Percentiles rank a stretch among this genome's conserved stretches.
Evolutionary conservation across 2,329 filamentous ascomycete species (phyloP).

Genomic region (Paracamarosporium sp.): DNA sequence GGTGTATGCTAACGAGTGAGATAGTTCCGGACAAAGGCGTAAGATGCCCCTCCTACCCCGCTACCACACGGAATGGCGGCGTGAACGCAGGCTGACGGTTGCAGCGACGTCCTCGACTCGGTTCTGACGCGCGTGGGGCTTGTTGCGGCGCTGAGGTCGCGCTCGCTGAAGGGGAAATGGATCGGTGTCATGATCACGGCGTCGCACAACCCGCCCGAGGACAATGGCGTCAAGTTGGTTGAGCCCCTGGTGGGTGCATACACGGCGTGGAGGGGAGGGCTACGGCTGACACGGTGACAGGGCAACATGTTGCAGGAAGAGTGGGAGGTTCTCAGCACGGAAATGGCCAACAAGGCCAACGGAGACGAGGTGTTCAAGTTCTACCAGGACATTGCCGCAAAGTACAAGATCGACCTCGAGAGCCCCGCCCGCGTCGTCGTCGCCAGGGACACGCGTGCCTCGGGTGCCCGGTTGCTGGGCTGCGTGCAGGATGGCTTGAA

Average conservation of each 20-base stretch:
- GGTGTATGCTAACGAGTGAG: slow-evolving; percentile 13
- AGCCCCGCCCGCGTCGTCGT: slow-evolving; percentile 82
- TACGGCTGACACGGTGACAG: slow-evolving; percentile 46
- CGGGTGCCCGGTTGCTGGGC: slow-evolving; percentile 80
- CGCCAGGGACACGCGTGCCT: slow-evolving; percentile 91
- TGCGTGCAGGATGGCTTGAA: slow-evolving; percentile 82
- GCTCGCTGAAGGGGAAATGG: slow-evolving; percentile 86
- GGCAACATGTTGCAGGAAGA: slow-evolving; percentile 92
- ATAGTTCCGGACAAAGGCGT: slow-evolving; percentile 75
- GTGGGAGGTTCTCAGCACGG: slow-evolving; percentile 90
- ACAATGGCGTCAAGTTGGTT: slow-evolving; percentile 79
- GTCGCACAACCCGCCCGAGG: slow-evolving; percentile 68
- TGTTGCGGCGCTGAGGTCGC: slow-evolving; percentile 84
- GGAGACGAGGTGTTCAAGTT: slow-evolving; percentile 77
- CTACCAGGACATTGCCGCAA: slow-evolving; percentile 73
- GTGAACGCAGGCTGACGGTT: slow-evolving; percentile 38
- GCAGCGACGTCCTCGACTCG: slow-evolving; percentile 80
- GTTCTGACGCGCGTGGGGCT: slow-evolving; percentile 93
- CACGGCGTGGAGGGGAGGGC: neutral
- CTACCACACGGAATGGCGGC: neutral
- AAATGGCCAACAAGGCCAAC: slow-evolving; percentile 81
- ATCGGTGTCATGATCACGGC: slow-evolving; percentile 85
- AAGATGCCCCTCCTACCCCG: slow-evolving; percentile 39
- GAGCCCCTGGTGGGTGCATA: slow-evolving; percentile 75
- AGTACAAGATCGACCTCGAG: slow-evolving; percentile 67